Conservation (phyloP, 768 basidiomycete species). For the Strobilomyces echinocephalus region DNA sequence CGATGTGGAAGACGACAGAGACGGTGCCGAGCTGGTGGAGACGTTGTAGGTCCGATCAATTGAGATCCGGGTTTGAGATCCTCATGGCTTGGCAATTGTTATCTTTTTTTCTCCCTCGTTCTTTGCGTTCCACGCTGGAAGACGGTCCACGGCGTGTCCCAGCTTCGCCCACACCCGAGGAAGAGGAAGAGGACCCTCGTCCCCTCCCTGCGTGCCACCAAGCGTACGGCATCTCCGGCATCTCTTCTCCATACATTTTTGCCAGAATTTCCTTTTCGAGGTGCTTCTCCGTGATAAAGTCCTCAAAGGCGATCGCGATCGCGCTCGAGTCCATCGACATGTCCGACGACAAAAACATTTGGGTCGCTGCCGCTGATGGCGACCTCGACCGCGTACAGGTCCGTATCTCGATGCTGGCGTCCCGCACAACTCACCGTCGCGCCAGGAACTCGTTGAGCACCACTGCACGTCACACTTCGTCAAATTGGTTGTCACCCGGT, state of each 20-base stretch:
- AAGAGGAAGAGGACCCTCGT: too few species aligned
- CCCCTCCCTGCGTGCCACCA: neutral
- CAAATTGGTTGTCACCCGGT: slow-evolving; percentile 16
- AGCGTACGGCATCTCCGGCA: slow-evolving; percentile 13
- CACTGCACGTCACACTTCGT: slow-evolving; percentile 41
- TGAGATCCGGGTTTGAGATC: slow-evolving; percentile 29
- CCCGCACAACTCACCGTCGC: neutral
- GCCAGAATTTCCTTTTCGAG: slow-evolving; percentile 26
- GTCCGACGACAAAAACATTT: slow-evolving; percentile 59
- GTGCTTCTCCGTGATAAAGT: slow-evolving; percentile 15
- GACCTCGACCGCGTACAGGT: slow-evolving; percentile 76
- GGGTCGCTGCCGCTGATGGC: slow-evolving; percentile 91
- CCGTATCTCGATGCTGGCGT: slow-evolving; percentile 9
- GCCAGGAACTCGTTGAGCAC: slow-evolving; percentile 56
- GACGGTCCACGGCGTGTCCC: neutral
- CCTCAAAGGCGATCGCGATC: slow-evolving; percentile 18
- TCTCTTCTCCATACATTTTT: slow-evolving; percentile 1
- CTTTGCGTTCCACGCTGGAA: too few species aligned
- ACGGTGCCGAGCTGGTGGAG: slow-evolving; percentile 23
- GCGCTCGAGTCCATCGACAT: slow-evolving; percentile 20
- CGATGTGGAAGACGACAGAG: neutral
- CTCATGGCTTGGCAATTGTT: neutral
- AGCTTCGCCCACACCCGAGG: neutral
- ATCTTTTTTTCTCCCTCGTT: neutral
- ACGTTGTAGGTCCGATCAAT: slow-evolving; percentile 20